phyloP scores from a whole-genome alignment of 495 filamentous ascomycete genomes.

The Hypoxylon cercidicola region DNA sequence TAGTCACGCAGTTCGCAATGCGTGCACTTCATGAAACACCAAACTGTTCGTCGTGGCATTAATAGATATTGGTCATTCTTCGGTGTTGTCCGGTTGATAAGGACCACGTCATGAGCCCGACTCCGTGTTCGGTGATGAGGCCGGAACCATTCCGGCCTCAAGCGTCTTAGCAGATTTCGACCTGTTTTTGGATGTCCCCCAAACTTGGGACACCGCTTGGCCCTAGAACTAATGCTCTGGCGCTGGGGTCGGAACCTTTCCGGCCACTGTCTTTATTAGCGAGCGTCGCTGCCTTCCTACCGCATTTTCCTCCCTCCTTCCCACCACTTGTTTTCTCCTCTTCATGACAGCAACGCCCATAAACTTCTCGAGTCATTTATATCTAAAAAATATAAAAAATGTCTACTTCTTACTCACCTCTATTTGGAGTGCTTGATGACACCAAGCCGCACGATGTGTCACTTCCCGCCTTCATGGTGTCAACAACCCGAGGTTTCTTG shows the following conservation, averaged over 20 bases:
- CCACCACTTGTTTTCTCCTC: neutral
- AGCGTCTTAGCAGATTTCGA: slow-evolving; percentile 8
- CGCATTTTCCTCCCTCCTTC: slow-evolving; percentile 1
- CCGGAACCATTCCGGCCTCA: slow-evolving; percentile 30
- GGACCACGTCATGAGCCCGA: slow-evolving; percentile 4
- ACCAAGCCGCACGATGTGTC: slow-evolving; percentile 53
- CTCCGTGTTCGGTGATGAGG: slow-evolving; percentile 10
- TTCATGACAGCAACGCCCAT: neutral
- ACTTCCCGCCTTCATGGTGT: slow-evolving; percentile 88
- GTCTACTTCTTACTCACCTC: slow-evolving; percentile 41
- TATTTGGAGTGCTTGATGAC: slow-evolving; percentile 52
- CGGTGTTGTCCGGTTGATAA: neutral
- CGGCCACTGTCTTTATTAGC: slow-evolving; percentile 48
- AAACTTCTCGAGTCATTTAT: too few relatives aligned
- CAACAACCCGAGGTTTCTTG: slow-evolving; percentile 82
- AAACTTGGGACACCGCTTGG: too few relatives aligned
- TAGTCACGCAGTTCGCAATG: too few relatives aligned
- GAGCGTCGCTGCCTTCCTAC: slow-evolving; percentile 5
- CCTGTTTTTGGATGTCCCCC: slow-evolving; percentile 16
- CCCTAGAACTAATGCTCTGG: slow-evolving; percentile 24
- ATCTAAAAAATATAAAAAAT: slow-evolving; percentile 25
- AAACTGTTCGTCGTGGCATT: too few relatives aligned
- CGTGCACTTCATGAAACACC: too few relatives aligned
- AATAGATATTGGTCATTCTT: neutral
- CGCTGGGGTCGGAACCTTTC: slow-evolving; percentile 47